Conservation (phyloP, 169 alveolate species). For the Besnoitia besnoiti region DNA sequence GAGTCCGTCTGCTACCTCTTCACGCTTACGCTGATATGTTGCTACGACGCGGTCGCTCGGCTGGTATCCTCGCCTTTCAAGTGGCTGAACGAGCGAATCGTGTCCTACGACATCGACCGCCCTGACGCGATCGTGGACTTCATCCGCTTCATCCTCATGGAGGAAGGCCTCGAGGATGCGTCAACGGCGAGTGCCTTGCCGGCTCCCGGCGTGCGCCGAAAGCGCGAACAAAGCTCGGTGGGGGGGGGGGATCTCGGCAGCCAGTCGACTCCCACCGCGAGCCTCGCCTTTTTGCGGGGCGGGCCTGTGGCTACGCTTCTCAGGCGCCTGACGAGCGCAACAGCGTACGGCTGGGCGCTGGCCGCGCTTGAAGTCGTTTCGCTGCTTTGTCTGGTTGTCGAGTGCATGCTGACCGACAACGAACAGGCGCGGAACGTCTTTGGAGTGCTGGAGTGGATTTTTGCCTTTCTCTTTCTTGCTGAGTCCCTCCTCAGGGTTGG, state of each 20-base stretch:
- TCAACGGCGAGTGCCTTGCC: background rate
- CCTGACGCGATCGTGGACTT: conserved; percentile 22
- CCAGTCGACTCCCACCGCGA: background rate
- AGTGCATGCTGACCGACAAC: conserved; percentile 39
- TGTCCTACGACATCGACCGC: background rate
- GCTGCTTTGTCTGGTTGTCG: conserved; percentile 42
- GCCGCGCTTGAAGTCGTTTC: conserved; percentile 60
- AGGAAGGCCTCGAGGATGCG: background rate
- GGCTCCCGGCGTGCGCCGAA: background rate
- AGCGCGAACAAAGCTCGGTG: background rate
- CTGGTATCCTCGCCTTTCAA: background rate
- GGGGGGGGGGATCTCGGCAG: background rate
- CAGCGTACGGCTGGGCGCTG: conserved; percentile 32
- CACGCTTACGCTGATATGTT: background rate
- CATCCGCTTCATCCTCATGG: conserved; percentile 1
- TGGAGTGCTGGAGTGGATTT: conserved; percentile 27
- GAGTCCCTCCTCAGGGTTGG: background rate
- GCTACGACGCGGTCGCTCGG: background rate
- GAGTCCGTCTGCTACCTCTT: conserved; percentile 17
- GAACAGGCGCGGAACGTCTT: background rate
- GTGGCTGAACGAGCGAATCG: background rate
- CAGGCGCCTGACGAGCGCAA: conserved; percentile 16
- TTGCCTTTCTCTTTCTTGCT: background rate
- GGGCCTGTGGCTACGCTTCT: conserved; percentile 13
- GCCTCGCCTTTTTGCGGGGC: background rate